Evolutionary conservation across 169 alveolate genomes (phyloP).

Genomic region (Plasmodium adleri): DNA sequence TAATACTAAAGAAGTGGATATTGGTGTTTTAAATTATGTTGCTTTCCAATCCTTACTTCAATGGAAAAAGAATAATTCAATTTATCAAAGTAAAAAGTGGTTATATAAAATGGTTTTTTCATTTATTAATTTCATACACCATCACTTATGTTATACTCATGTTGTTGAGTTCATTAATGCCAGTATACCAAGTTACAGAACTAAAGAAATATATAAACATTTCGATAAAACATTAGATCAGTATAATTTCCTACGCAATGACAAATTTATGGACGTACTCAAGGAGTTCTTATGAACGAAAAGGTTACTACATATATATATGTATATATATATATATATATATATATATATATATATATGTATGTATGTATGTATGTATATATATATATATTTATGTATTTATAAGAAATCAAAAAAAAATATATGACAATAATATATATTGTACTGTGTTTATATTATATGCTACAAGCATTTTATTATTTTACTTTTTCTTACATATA

Average conservation of each 20-base stretch:
- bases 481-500: no score
- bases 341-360: no score
- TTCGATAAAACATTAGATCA: constrained; percentile 75
- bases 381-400: no score
- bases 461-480: no score
- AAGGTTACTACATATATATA: no score
- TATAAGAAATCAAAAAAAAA: no score
- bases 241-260: constrained; percentile 49
- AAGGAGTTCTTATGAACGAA: constrained; percentile 49
- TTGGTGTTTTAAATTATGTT: constrained; percentile 70
- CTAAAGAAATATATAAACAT: constrained; percentile 70
- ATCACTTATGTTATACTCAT: constrained; percentile 71
- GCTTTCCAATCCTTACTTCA: constrained; percentile 65
- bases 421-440: no score
- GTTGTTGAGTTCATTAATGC: constrained; percentile 72
- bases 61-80: constrained; percentile 73
- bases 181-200: constrained; percentile 67
- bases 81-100: constrained; percentile 66
- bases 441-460: no score
- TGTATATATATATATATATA: no score
- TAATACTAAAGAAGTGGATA: constrained; percentile 56
- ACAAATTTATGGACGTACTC: constrained; percentile 53
- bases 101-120: constrained; percentile 58
- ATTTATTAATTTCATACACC: constrained; percentile 70
- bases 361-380: no score